phyloP scores from a whole-genome alignment of 352 stramenopile species.

The Pythium apleroticum region DNA sequence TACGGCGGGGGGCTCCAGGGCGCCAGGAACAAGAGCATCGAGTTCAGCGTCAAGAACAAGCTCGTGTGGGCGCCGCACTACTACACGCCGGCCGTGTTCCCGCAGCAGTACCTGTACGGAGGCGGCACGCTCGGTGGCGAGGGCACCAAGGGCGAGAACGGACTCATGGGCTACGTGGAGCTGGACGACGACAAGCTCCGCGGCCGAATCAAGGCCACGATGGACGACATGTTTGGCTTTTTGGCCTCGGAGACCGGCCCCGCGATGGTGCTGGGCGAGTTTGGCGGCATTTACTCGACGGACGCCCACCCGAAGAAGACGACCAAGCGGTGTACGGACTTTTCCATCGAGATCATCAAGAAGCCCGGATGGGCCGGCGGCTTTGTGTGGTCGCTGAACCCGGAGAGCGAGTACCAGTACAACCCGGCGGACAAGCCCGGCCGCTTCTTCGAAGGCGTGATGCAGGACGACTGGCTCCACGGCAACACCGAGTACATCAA shows the following conservation, averaged over 20 bases:
- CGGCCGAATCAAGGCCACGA: conserved; percentile 52
- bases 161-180: conserved; percentile 52
- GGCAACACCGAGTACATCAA: conserved; percentile 63
- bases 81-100: conserved; percentile 73
- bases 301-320: conserved; percentile 68
- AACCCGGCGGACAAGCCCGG: conserved; percentile 59
- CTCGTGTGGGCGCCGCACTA: conserved; percentile 82
- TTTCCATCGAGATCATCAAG: conserved; percentile 68
- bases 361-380: conserved; percentile 53
- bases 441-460: conserved; percentile 64
- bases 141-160: conserved; percentile 23
- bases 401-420: conserved; percentile 76
- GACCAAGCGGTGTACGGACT: conserved; percentile 71
- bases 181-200: conserved; percentile 53
- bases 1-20: conserved; percentile 74
- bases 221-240: conserved; percentile 79
- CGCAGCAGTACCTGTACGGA: conserved; percentile 76
- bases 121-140: conserved; percentile 34
- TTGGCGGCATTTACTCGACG: conserved; percentile 70
- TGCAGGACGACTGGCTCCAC: conserved; percentile 74
- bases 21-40: conserved; percentile 39
- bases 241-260: conserved; percentile 47
- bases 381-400: conserved; percentile 86
- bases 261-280: conserved; percentile 74
- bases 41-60: conserved; percentile 67